Conservation (phyloP, 768 basidiomycete species). For the Pholiota molesta region DNA sequence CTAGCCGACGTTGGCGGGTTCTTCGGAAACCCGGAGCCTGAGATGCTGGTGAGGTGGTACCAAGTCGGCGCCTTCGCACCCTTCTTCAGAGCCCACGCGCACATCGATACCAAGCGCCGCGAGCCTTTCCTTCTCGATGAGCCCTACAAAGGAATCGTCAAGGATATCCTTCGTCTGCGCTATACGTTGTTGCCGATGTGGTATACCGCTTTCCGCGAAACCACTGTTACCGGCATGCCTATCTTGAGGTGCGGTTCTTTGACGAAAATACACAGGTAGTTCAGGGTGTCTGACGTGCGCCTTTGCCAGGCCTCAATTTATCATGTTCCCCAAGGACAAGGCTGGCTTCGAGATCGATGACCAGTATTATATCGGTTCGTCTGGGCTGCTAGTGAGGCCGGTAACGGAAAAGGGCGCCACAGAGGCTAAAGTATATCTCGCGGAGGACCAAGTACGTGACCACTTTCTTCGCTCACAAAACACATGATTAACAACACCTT, state of each 20-base stretch:
- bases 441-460: conserved; percentile 73
- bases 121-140: conserved; percentile 94
- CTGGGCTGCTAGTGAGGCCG: conserved; percentile 91
- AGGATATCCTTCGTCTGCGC: conserved; percentile 76
- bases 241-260: conserved; percentile 66
- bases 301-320: conserved; percentile 83
- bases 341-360: conserved; percentile 89
- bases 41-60: conserved; percentile 97
- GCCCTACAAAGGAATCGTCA: conserved; percentile 83
- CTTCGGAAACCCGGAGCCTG: conserved; percentile 94
- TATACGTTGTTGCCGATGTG: conserved; percentile 90
- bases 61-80: conserved; percentile 94
- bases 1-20: conserved; percentile 98
- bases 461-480: conserved; percentile 7
- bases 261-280: neutral
- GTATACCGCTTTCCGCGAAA: conserved; percentile 97
- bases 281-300: neutral
- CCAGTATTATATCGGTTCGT: conserved; percentile 89
- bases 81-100: conserved; percentile 98
- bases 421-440: conserved; percentile 77
- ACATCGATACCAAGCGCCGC: conserved; percentile 96
- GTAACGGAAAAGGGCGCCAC: conserved; percentile 75
- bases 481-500: neutral
- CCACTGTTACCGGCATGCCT: conserved; percentile 79
- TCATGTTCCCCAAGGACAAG: conserved; percentile 88